Percentiles rank a stretch among this genome's conserved stretches.
Evolutionary conservation across 2,329 filamentous ascomycete genomes (phyloP).

Genomic region (Hypoxylon sp.): DNA sequence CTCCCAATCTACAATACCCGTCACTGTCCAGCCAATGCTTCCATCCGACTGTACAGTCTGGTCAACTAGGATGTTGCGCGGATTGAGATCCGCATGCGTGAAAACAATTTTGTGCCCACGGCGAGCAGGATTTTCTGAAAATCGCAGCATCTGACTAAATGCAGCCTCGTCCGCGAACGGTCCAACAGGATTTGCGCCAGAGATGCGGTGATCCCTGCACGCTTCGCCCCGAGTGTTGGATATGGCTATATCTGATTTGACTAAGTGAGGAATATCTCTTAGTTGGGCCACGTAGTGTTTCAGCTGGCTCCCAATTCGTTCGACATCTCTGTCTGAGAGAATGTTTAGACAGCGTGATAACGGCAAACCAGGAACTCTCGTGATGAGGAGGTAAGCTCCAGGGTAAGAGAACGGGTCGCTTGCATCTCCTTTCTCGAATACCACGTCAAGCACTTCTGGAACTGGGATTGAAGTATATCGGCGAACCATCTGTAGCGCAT

Average conservation of each 20-base stretch:
- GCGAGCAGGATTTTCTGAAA: slow-evolving; percentile 50
- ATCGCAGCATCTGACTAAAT: slow-evolving; percentile 52
- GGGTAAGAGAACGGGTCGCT: slow-evolving; percentile 14
- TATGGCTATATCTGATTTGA: slow-evolving; percentile 42
- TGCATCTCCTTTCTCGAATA: slow-evolving; percentile 18
- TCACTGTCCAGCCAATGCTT: slow-evolving; percentile 46
- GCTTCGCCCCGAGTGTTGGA: slow-evolving; percentile 51
- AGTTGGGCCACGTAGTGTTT: slow-evolving; percentile 49
- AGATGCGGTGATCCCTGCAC: slow-evolving; percentile 50
- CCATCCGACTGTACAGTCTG: slow-evolving; percentile 40
- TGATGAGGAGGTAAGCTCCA: slow-evolving; percentile 45
- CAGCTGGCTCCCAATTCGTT: slow-evolving; percentile 45
- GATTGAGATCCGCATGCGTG: slow-evolving; percentile 54
- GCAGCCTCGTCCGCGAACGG: slow-evolving; percentile 51
- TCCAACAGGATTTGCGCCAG: slow-evolving; percentile 41
- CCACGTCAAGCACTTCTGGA: slow-evolving; percentile 48
- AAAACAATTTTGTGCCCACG: slow-evolving; percentile 52
- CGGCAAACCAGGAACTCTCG: slow-evolving; percentile 39
- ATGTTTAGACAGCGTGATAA: slow-evolving; percentile 43
- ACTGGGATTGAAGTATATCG: slow-evolving; percentile 49
- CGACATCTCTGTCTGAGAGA: slow-evolving; percentile 48
- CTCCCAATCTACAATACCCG: slow-evolving; percentile 52
- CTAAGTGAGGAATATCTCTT: slow-evolving; percentile 44
- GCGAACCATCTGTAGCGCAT: slow-evolving; percentile 47
- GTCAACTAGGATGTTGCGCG: slow-evolving; percentile 53